Evolutionary conservation across 768 basidiomycete species (phyloP).

Genomic region (Favolaschia claudopus): DNA sequence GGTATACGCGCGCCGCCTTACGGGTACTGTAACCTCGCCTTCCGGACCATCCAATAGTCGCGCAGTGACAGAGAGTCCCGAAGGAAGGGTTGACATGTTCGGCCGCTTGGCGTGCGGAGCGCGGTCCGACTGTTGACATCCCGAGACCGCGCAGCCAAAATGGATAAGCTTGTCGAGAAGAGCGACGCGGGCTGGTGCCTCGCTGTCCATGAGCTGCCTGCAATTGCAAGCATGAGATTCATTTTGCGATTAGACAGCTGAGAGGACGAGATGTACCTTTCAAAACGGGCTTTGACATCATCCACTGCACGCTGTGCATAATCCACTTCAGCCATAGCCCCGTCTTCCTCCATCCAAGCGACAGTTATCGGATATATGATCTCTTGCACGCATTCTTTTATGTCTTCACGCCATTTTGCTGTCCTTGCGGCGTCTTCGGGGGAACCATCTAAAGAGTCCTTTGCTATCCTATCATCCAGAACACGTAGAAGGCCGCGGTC

Average conservation of each 20-base stretch:
- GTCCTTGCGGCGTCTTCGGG: not conserved
- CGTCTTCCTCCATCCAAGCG: slow-evolving; percentile 66
- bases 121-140: slow-evolving; percentile 42
- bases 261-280: slow-evolving; percentile 37
- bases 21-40: slow-evolving; percentile 52
- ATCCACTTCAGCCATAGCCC: slow-evolving; percentile 46
- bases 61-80: slow-evolving; percentile 44
- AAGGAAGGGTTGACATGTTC: slow-evolving; percentile 37
- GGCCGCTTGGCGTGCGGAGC: slow-evolving; percentile 31
- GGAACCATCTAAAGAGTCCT: not conserved
- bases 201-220: slow-evolving; percentile 47
- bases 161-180: slow-evolving; percentile 42
- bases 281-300: slow-evolving; percentile 53
- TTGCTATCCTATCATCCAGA: slow-evolving; percentile 12
- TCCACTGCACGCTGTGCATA: slow-evolving; percentile 53
- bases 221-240: not conserved
- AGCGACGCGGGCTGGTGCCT: slow-evolving; percentile 38
- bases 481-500: slow-evolving; percentile 8
- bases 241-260: not conserved
- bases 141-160: slow-evolving; percentile 47
- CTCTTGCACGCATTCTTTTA: slow-evolving; percentile 40
- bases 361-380: slow-evolving; percentile 55
- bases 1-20: slow-evolving; percentile 53
- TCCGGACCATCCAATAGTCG: slow-evolving; percentile 56
- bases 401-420: slow-evolving; percentile 43